These are phyloP conservation scores for Epichloe sibirici DNA, from an alignment of 2,329 filamentous ascomycete species.

Conservation along the genomic window DNA sequence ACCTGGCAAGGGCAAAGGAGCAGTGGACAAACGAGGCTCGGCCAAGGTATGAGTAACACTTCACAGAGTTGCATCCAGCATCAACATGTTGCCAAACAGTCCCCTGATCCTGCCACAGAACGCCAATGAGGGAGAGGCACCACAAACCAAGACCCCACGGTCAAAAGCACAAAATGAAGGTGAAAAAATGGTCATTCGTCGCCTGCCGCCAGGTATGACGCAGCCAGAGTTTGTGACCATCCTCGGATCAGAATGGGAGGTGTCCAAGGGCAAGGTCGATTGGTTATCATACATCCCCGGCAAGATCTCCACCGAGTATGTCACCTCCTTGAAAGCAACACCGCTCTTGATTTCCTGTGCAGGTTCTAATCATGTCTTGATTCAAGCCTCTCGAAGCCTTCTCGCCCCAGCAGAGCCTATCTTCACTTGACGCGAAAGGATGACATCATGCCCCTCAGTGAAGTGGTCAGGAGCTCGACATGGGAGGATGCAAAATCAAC, in stretches of 20 bases:
- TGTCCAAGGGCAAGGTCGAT: conserved; percentile 70
- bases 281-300: conserved; percentile 57
- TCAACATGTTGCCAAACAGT: neutral
- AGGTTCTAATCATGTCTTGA: conserved; percentile 6
- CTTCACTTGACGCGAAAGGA: conserved; percentile 65
- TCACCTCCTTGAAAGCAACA: conserved; percentile 5
- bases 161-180: conserved; percentile 32
- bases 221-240: conserved; percentile 61
- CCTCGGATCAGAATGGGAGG: conserved; percentile 70
- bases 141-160: conserved; percentile 17
- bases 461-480: conserved; percentile 52
- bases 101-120: conserved; percentile 1
- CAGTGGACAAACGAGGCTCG: conserved; percentile 16
- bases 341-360: neutral
- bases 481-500: conserved; percentile 80
- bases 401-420: conserved; percentile 68
- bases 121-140: conserved; percentile 15
- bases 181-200: conserved; percentile 73
- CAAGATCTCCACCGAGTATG: conserved; percentile 76
- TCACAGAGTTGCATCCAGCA: neutral
- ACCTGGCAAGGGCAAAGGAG: conserved; percentile 14
- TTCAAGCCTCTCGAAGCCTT: conserved; percentile 68
- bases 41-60: conserved; percentile 14
- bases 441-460: conserved; percentile 54
- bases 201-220: conserved; percentile 77